Conservation (phyloP, 345 rosid species). For the Rhizophora apiculata region DNA sequence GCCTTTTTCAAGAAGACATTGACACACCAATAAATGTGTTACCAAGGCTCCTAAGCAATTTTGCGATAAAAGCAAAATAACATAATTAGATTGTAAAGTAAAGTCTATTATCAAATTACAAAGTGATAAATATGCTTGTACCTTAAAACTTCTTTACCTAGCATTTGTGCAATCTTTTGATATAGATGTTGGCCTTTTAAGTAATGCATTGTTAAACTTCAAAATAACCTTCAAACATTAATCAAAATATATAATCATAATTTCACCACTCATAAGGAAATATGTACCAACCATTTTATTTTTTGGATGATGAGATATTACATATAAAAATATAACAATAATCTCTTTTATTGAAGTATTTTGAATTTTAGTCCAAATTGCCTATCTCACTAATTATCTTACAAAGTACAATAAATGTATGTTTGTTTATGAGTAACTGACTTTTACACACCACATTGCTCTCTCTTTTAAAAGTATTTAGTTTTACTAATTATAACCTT, state of each 20-base stretch:
- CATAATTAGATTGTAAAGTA: background rate
- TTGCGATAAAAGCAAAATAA: background rate
- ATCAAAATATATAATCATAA: background rate
- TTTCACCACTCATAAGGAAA: constrained; percentile 1
- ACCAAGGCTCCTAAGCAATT: constrained; percentile 2
- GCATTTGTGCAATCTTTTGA: background rate
- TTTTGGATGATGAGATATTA: too few species aligned
- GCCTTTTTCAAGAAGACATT: background rate
- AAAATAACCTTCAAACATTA: background rate
- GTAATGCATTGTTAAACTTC: background rate
- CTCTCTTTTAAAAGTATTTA: too few species aligned
- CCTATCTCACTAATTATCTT: too few species aligned
- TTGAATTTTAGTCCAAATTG: too few species aligned
- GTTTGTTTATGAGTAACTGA: too few species aligned
- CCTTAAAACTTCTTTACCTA: background rate
- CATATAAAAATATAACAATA: too few species aligned
- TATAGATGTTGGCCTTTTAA: background rate
- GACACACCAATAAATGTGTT: background rate
- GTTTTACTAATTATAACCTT: too few species aligned
- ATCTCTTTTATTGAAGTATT: too few species aligned
- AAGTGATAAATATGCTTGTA: background rate
- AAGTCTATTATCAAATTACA: background rate
- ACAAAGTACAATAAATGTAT: too few species aligned
- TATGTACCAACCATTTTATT: background rate
- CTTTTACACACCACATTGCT: too few species aligned